Base-by-base conservation (phyloP, 2,329 filamentous ascomycete genomes). In the Phialophora chinensis region DNA sequence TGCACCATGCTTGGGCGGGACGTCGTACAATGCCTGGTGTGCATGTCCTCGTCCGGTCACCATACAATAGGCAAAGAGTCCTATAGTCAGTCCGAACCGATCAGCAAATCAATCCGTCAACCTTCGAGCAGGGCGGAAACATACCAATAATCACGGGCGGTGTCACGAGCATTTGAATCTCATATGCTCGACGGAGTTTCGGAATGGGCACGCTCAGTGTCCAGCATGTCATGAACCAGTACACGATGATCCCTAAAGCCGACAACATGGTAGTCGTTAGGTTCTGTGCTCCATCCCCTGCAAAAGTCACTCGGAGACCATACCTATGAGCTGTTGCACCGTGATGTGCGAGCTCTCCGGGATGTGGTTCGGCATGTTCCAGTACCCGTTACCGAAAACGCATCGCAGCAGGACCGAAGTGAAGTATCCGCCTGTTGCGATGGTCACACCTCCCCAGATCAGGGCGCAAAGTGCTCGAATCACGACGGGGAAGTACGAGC, bases 401-500 rank as follows among this genome's bases (percentile, higher is more conserved):
- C 72, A 71, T 52, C 72, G 72, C 42, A 74, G 67, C 47, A 73
- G 64, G 58, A 73, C 71, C 44, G 67, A 61, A 38, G 72, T 72
- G 62, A 72, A 74, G 60, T 67, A 65, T 63, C 68, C 65, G 58
- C 70, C 69, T 17, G 35, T 44, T 10, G 59, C 33, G 25, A 66
- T 54, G 27, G 27, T 63, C 52, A 57, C 44, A 20, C 54, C 61
- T 4, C 17, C 54, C 57, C 55, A 65, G 35, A 64, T 58, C 10
- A 57, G 31, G 2, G 56, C 55, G 38, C 23, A 53, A 25, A 66
- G 57, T 3, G 77, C 76, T 50, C 80, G 75, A 12, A 79, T 77
- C 23, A 76, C 72, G n/a, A 82, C 77, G 64, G 79, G 79, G 64
- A 80, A 82, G 69, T 79, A 82, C 7, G 76, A 74, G 11, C 78